Evolutionary conservation across 805 yeast species (phyloP).

Genomic region (Hagleromyces aurorensis): DNA sequence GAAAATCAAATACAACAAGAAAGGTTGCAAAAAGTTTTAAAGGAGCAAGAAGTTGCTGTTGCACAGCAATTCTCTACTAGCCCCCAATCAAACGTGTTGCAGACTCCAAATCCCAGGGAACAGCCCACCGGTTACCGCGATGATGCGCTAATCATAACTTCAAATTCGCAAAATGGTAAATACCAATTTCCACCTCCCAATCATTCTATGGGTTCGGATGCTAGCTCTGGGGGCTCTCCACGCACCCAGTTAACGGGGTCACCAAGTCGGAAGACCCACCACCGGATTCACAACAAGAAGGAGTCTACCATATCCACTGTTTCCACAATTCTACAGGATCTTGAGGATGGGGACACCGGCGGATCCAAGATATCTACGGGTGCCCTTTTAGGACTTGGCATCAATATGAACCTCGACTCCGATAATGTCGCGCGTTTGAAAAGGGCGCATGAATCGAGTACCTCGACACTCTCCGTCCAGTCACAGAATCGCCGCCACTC

Average conservation of each 20-base stretch:
- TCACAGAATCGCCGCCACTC: constrained; percentile 4
- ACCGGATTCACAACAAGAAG: constrained; percentile 17
- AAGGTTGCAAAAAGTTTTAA: constrained; percentile 20
- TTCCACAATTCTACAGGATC: constrained; percentile 25
- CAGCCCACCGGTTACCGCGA: constrained; percentile 2
- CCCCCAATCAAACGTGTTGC: no score
- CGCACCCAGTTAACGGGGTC: no score
- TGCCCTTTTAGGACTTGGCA: constrained; percentile 14
- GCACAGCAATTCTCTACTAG: constrained; percentile 11
- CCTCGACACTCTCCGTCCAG: no score
- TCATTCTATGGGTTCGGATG: constrained; percentile 4
- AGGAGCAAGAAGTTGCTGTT: constrained; percentile 16
- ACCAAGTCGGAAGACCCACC: no score
- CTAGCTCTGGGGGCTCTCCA: no score
- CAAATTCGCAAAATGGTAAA: constrained; percentile 26
- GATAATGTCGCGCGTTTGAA: no score
- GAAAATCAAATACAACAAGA: constrained; percentile 26
- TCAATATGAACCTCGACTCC: no score
- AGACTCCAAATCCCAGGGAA: neutral
- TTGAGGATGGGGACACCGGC: constrained; percentile 18
- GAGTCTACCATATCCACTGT: constrained; percentile 26
- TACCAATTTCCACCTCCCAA: constrained; percentile 31
- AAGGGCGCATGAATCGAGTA: no score
- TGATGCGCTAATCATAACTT: constrained; percentile 23
- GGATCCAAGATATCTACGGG: constrained; percentile 10